phyloP scores from a whole-genome alignment of 768 basidiomycete species.

The Russula olivacea region DNA sequence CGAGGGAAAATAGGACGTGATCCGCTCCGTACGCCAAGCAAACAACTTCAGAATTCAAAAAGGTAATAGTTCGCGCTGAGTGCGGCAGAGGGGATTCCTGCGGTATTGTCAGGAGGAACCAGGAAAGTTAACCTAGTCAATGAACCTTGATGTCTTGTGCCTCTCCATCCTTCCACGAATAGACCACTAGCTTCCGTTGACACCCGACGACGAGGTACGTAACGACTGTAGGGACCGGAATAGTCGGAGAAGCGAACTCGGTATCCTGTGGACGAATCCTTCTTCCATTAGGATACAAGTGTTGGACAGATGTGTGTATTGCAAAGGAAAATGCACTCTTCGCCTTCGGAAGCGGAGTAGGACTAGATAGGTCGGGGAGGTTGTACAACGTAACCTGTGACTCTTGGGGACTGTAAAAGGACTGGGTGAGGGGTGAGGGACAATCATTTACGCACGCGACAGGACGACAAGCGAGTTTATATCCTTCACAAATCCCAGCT shows the following conservation, averaged over 20 bases:
- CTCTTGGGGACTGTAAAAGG: constrained; percentile 42
- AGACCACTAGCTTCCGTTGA: constrained; percentile 74
- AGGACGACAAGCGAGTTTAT: constrained; percentile 81
- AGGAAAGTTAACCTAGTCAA: not conserved
- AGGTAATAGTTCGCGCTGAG: constrained; percentile 79
- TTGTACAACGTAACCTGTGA: constrained; percentile 67
- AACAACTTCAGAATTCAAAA: constrained; percentile 53
- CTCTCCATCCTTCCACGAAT: constrained; percentile 83
- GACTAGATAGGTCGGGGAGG: constrained; percentile 62
- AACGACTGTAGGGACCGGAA: constrained; percentile 57
- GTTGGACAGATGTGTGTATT: constrained; percentile 55
- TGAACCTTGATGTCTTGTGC: constrained; percentile 63
- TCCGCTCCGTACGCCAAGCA: constrained; percentile 82
- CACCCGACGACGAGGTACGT: constrained; percentile 83
- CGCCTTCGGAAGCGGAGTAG: constrained; percentile 67
- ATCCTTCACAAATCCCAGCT: constrained; percentile 78
- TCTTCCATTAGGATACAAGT: constrained; percentile 32
- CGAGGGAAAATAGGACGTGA: constrained; percentile 65
- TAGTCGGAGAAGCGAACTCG: constrained; percentile 28
- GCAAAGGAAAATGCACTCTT: constrained; percentile 83
- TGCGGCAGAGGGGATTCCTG: constrained; percentile 84
- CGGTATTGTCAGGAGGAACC: constrained; percentile 4
- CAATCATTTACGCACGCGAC: constrained; percentile 50
- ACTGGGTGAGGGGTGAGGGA: not conserved
- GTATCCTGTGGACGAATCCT: constrained; percentile 21